These are phyloP conservation scores for Colletotrichum navitas DNA, from an alignment of 2,329 filamentous ascomycete genomes.

Conservation along the genomic window DNA sequence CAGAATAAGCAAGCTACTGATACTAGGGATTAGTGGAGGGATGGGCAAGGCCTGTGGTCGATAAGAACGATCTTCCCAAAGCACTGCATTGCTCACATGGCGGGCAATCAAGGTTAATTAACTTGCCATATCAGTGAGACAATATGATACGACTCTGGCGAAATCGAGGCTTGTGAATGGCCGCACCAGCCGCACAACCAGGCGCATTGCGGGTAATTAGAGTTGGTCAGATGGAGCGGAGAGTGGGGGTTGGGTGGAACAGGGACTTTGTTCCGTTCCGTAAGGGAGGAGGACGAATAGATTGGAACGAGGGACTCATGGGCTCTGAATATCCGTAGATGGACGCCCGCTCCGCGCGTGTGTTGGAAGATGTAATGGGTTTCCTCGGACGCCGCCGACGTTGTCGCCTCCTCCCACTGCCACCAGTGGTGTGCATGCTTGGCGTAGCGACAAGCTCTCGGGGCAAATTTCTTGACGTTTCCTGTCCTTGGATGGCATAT, in stretches of 20 bases:
- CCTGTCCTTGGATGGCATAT: constrained; percentile 31
- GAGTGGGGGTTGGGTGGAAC: background rate
- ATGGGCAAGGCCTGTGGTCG: constrained; percentile 3
- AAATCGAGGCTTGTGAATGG: constrained; percentile 18
- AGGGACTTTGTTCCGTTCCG: background rate
- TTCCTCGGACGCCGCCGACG: background rate
- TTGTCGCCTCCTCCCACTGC: background rate
- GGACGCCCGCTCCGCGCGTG: background rate
- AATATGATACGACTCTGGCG: constrained; percentile 20
- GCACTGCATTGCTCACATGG: background rate
- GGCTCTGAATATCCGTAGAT: background rate
- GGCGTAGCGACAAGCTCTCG: constrained; percentile 30
- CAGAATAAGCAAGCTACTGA: constrained; percentile 36
- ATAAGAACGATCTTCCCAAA: constrained; percentile 33
- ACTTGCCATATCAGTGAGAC: constrained; percentile 24
- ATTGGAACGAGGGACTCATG: background rate
- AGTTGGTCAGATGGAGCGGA: background rate
- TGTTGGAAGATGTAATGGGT: background rate
- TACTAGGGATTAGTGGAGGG: constrained; percentile 11
- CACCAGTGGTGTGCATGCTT: constrained; percentile 15
- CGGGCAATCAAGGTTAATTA: constrained; percentile 21
- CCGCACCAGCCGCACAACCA: background rate
- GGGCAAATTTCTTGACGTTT: constrained; percentile 30
- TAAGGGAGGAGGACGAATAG: background rate
- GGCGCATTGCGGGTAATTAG: constrained; percentile 25